Evolutionary conservation across 2,329 filamentous ascomycete genomes (phyloP).

Genomic region (Penicillium sp.): DNA sequence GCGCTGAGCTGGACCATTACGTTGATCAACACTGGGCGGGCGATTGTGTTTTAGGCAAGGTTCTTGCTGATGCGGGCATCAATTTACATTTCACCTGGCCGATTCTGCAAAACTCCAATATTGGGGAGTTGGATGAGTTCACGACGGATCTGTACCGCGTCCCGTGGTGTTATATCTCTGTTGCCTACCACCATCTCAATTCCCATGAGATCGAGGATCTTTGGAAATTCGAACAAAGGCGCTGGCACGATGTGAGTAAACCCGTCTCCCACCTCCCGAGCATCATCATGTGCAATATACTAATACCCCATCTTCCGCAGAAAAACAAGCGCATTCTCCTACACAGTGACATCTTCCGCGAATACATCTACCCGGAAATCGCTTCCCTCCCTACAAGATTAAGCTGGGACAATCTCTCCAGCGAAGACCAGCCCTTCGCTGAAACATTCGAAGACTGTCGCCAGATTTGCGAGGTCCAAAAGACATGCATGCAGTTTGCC

Average conservation of each 20-base stretch:
- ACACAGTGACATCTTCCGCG: conserved; percentile 43
- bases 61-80: conserved; percentile 52
- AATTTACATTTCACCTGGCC: conserved; percentile 54
- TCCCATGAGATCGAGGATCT: conserved; percentile 48
- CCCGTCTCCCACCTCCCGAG: not conserved
- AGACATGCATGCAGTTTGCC: conserved; percentile 37
- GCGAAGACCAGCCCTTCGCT: conserved; percentile 33
- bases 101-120: conserved; percentile 47
- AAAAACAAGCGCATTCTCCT: conserved; percentile 36
- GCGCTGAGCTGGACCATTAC: conserved; percentile 49
- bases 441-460: conserved; percentile 38
- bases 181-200: conserved; percentile 55
- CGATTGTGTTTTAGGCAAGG: conserved; percentile 56
- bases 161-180: conserved; percentile 57
- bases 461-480: conserved; percentile 29
- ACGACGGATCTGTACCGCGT: conserved; percentile 44
- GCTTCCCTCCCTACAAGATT: conserved; percentile 26
- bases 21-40: conserved; percentile 55
- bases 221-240: conserved; percentile 52
- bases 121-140: conserved; percentile 50
- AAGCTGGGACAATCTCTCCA: conserved; percentile 43
- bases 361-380: conserved; percentile 41
- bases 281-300: not conserved
- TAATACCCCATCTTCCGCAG: conserved; percentile 2
- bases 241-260: conserved; percentile 67